Percentiles rank a stretch among this genome's conserved stretches.
These are phyloP conservation scores for Penicillium longicatenatum DNA, from an alignment of 495 filamentous ascomycete genomes.

Conservation along the genomic window DNA sequence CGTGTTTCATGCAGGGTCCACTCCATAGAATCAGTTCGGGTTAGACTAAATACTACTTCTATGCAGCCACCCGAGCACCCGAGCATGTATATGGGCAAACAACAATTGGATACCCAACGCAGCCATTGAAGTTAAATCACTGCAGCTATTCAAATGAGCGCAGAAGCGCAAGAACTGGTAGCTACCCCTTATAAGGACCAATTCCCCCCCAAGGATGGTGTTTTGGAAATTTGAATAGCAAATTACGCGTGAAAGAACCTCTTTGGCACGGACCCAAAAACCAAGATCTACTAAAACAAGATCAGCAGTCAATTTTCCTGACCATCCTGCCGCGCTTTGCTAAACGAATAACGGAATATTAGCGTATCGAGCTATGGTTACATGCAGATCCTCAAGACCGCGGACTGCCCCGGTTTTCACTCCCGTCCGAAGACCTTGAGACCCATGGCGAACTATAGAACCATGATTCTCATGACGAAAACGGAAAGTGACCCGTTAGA, in stretches of 20 bases:
- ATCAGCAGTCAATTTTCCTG: constrained; percentile 7
- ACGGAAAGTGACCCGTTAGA: constrained; percentile 19
- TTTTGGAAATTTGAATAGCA: background rate
- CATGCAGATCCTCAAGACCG: constrained; percentile 9
- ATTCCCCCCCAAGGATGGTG: background rate
- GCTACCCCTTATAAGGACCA: background rate
- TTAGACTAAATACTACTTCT: background rate
- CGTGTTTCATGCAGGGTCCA: background rate
- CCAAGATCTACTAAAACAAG: background rate
- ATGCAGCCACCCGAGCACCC: background rate
- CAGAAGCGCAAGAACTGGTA: background rate
- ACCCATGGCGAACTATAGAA: constrained; percentile 6
- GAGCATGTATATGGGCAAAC: background rate
- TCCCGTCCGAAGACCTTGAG: constrained; percentile 12
- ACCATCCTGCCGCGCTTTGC: background rate
- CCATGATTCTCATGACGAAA: constrained; percentile 13
- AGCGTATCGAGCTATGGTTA: background rate
- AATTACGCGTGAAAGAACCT: background rate
- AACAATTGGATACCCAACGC: too few species aligned
- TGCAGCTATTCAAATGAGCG: background rate
- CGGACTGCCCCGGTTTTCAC: constrained; percentile 4
- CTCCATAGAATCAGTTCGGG: background rate
- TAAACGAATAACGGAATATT: constrained; percentile 4
- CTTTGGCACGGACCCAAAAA: background rate
- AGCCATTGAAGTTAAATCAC: background rate